Evolutionary conservation across 306 rosid genomes (phyloP), one percentile per base, ranked within the genome.

Genomic region (Quercus variabilis): DNA sequence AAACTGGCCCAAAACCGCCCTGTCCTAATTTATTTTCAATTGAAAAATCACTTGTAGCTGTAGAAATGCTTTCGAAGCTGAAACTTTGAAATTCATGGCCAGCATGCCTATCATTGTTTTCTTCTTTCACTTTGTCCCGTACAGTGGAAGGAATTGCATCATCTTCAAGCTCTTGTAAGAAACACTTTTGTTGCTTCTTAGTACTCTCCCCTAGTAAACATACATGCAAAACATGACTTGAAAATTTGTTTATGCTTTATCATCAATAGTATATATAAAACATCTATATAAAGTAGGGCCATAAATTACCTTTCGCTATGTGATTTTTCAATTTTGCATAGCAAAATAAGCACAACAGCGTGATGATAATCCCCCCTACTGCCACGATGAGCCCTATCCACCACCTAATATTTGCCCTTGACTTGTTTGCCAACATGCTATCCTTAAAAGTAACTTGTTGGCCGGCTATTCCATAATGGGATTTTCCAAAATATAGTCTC

Each of bases 1-100:
- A 81, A 54, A 85, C 85, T 2, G 69, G 60, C 13, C 86, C 88
- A 79, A 69, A 86, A 28, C 89, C 73, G 5, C 80, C 89, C n/a
- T 79, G 49, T 26, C 84, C 89, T 5, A 79, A 57, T 82, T 79
- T 79, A n/a, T 81, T 81, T 59, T 10, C 58, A 12, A 30, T 23
- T 38, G 79, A 84, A 56, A 87, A 84, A 55, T 78, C 80, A 57
- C 76, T 46, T 15, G 86, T 76, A 15, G 85, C 88, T 41, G 58
- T 25, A 26, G 55, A 56, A 46, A 87, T 82, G 76, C 60, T 79
- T 25, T 65, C 68, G 69, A 84, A 79, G 52, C 73, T 55, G 28
- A 87, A 87, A n/a, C 79, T 59, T 7, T 70, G 78, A 31, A 81
- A 18, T 52, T 76, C 88, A 59, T 77, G 15, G 46, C 25, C 21